Base-by-base conservation (phyloP, 2,329 filamentous ascomycete species). In the Diaporthe humulicola region DNA sequence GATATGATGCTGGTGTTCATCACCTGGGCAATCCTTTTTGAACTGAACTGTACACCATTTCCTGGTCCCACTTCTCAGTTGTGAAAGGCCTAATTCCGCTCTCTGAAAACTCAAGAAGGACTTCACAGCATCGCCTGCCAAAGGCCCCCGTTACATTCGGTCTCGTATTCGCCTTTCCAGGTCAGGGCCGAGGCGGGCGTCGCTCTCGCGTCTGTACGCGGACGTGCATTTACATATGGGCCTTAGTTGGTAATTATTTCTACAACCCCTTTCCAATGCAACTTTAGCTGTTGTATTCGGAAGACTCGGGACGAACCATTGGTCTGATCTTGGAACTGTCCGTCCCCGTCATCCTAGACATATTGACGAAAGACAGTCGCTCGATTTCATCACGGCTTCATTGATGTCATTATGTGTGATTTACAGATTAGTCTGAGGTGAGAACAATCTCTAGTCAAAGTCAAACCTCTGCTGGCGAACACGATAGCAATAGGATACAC, bases 141-240 rank as follows among this genome's bases (percentile, higher is more conserved):
- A 2, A 67, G 19, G 14, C 1, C 25, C 30, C 25, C 14, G 61
- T 52, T 67, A 19, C 61, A 67, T 52, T 67, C 61, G 61, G 45
- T 67, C 61, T 64, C 60, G 58, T 45, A 64, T 64, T 64, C 38
- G 58, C 17, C 38, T 64, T 25, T 64, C n/a, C n/a, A 19, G 40
- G 6, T 8, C 38, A 4, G 17, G 30, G 2, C 40, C 45, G n/a
- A 48, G 15, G 60, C 12, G 2, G 40, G 12, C 15, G 17, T 64
- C 60, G 42, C 33, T 67, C 61, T 28, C 45, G 45, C 61, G 7
- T 52, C 17, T 38, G 17, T 15, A 12, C 6, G 10, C 12, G 19
- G 30, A 67, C 14, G 10, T 66, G 25, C 19, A n/a, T 67, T 28
- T 28, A 36, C 12, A 22, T 19, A 12, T 30, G 15, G 61, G 28